Base-by-base conservation (phyloP, 2,329 filamentous ascomycete genomes). In the Emmonsiellopsis sp. region DNA sequence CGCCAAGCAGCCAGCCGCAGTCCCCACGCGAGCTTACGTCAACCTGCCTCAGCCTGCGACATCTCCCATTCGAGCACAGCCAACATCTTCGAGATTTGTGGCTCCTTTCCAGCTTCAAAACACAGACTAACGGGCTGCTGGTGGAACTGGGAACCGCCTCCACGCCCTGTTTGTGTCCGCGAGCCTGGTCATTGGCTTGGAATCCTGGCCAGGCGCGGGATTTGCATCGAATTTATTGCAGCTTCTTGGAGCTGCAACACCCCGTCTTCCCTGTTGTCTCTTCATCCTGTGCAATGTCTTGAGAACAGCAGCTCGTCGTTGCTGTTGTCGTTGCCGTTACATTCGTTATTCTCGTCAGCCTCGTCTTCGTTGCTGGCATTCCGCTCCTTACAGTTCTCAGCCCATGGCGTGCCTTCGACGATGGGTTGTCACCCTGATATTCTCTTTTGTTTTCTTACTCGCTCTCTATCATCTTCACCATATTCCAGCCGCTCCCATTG, bases 361-460 rank as follows among this genome's bases (percentile, higher is more conserved):
- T 43, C 46, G 6, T 47, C 34, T 31, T 47, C 31, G 32, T 50
- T 3, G n/a, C 15, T 48, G 6, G n/a, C 38, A 9, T 40, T 48
- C 38, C 11, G 32, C 42, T 38, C 15, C 20, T 51, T 48, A 51
- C 20, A 37, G 32, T 16, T 20, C 13, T 44, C 16, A 34, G 30
- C 20, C 20, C 35, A 54, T 54, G 47, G 53, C 54, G 26, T 45
- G 55, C 26, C 32, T 44, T 20, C 50, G 55, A 54, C 55, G 58
- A 57, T 55, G 53, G 47, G 49, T 55, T 34, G 11, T 56, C 26
- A 32, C 52, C 9, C 11, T 58, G 32, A 5, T 55, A 9, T 15
- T 58, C 15, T 54, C 55, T 20, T 54, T 35, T 48, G 40, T 47
- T 50, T 57, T 49, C 50, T 52, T 40, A 53, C 54, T 48, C 46